These are phyloP conservation scores for Aspergillus vadensis DNA, from an alignment of 2,329 filamentous ascomycete species.

Conservation along the genomic window DNA sequence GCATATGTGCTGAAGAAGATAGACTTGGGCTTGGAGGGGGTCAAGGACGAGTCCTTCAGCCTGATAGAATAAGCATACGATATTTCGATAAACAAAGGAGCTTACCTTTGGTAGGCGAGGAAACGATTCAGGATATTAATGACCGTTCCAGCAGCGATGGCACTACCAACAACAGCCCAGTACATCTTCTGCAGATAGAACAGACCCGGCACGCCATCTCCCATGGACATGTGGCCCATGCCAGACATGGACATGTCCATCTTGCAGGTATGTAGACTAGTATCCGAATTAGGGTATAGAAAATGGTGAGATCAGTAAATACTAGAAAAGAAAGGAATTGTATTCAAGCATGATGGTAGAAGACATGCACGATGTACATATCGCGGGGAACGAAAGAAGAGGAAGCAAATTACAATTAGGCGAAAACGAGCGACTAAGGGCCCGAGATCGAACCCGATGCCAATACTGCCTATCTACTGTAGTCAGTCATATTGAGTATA, in stretches of 20 bases:
- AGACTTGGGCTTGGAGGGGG: conserved; percentile 57
- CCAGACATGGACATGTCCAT: conserved; percentile 28
- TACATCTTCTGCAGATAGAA: conserved; percentile 55
- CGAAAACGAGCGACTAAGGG: no score
- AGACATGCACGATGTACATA: no score
- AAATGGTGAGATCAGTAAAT: not conserved
- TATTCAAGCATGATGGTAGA: not conserved
- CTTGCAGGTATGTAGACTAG: not conserved
- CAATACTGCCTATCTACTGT: no score
- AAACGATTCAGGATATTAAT: conserved; percentile 50
- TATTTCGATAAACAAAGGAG: not conserved
- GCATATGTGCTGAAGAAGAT: conserved; percentile 52
- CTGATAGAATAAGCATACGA: conserved; percentile 32
- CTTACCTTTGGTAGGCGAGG: conserved; percentile 54
- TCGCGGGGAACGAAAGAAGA: no score
- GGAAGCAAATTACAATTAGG: no score
- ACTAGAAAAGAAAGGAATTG: not conserved
- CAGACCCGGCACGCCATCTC: conserved; percentile 47
- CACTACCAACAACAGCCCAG: conserved; percentile 52
- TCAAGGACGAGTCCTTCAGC: conserved; percentile 46
- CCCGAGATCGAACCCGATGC: no score
- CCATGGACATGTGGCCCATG: conserved; percentile 47
- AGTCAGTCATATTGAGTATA: no score
- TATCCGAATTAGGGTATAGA: not conserved
- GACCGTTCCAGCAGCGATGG: conserved; percentile 37